A percentile compares a stretch with the other conserved stretches of the same genome.
Evolutionary conservation across 352 stramenopile species (phyloP).

Genomic region (Aphanomyces invadans): DNA sequence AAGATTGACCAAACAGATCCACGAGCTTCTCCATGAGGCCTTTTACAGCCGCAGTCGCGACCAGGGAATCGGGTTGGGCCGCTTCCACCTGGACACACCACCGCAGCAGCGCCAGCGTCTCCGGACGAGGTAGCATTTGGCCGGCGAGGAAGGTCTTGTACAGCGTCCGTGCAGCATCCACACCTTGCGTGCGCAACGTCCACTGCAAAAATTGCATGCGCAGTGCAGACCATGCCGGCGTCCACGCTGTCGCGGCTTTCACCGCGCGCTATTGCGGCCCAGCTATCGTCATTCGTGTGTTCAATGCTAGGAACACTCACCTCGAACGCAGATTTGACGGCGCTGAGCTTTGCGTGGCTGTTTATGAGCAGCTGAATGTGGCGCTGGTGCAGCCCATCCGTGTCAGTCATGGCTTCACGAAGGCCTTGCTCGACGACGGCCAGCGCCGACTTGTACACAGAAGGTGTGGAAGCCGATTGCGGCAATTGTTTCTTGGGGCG

Average conservation of each 20-base stretch:
- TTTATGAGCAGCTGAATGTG: constrained; percentile 34
- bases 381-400: constrained; percentile 34
- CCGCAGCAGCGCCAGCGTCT: constrained; percentile 59
- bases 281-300: not conserved
- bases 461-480: not conserved
- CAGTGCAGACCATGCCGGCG: constrained; percentile 43
- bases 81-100: constrained; percentile 66
- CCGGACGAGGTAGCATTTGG: constrained; percentile 49
- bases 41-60: constrained; percentile 41
- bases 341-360: not conserved
- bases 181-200: constrained; percentile 32
- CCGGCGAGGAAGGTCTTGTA: constrained; percentile 68
- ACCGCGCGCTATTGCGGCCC: constrained; percentile 37
- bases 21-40: constrained; percentile 76
- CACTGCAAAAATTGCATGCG: constrained; percentile 64
- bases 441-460: constrained; percentile 32
- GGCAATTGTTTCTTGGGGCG: constrained; percentile 27
- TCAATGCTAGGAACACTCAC: not conserved
- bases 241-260: constrained; percentile 36
- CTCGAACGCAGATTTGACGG: not conserved
- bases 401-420: constrained; percentile 4
- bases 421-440: constrained; percentile 45
- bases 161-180: constrained; percentile 37
- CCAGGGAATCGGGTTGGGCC: constrained; percentile 27
- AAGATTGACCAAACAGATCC: constrained; percentile 52